These are phyloP conservation scores for Musa itinerans DNA, from an alignment of 176 grass and related monocot species.

Conservation along the genomic window DNA sequence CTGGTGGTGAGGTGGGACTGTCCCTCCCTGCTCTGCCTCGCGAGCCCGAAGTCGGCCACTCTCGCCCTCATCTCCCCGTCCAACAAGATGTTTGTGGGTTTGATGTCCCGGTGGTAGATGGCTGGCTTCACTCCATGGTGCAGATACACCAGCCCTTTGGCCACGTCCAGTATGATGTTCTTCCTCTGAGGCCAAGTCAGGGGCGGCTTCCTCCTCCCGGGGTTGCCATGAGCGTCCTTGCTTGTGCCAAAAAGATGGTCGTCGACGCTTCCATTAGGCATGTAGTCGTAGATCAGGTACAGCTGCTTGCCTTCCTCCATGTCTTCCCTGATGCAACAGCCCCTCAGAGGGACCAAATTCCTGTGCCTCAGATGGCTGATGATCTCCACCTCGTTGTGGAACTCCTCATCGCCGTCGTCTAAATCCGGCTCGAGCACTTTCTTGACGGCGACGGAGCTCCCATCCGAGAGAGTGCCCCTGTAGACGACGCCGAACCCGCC, in stretches of 20 bases:
- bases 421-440: slow-evolving; percentile 66
- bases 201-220: not conserved
- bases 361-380: slow-evolving; percentile 86
- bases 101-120: slow-evolving; percentile 92
- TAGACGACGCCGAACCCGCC: slow-evolving; percentile 82
- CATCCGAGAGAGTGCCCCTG: slow-evolving; percentile 58
- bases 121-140: slow-evolving; percentile 87
- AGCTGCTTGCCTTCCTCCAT: slow-evolving; percentile 50
- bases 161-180: slow-evolving; percentile 62
- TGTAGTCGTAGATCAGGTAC: slow-evolving; percentile 86
- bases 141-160: slow-evolving; percentile 71
- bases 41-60: slow-evolving; percentile 80
- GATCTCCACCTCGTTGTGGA: slow-evolving; percentile 89
- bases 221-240: not conserved
- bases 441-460: slow-evolving; percentile 65
- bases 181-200: slow-evolving; percentile 54
- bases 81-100: slow-evolving; percentile 84
- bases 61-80: slow-evolving; percentile 60
- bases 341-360: slow-evolving; percentile 71
- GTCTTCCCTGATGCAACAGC: slow-evolving; percentile 62
- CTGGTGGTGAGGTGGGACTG: slow-evolving; percentile 90
- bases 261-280: slow-evolving; percentile 71
- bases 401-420: slow-evolving; percentile 71
- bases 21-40: slow-evolving; percentile 69
- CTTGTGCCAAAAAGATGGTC: slow-evolving; percentile 48